phyloP scores from a whole-genome alignment of 192 early-diverging fungal species.

The Irineochytrium annulatum region DNA sequence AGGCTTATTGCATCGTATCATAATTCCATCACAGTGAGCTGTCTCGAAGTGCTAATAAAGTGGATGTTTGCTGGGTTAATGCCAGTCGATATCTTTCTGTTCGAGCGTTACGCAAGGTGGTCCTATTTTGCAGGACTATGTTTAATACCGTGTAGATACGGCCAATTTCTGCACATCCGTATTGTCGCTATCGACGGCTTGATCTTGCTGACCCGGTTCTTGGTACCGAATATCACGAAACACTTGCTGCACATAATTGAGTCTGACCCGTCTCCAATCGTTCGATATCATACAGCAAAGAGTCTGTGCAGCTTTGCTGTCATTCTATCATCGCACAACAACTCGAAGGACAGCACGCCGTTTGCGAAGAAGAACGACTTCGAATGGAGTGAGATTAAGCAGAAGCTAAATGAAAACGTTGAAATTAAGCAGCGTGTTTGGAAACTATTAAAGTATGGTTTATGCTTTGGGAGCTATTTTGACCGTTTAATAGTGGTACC shows the following conservation, averaged over 20 bases:
- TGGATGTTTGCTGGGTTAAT: slow-evolving; percentile 66
- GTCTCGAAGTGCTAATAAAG: slow-evolving; percentile 69
- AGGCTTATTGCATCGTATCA: slow-evolving; percentile 80
- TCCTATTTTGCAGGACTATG: neutral
- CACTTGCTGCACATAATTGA: slow-evolving; percentile 62
- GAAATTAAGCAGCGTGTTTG: neutral
- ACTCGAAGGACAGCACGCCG: neutral
- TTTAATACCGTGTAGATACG: slow-evolving; percentile 38
- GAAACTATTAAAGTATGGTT: slow-evolving; percentile 8
- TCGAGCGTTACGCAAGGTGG: slow-evolving; percentile 64
- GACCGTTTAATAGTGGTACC: too few species aligned
- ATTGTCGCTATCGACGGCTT: slow-evolving; percentile 70
- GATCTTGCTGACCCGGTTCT: slow-evolving; percentile 66
- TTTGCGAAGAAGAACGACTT: too few species aligned
- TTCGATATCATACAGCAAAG: slow-evolving; percentile 56
- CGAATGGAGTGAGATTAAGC: too few species aligned
- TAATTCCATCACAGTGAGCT: slow-evolving; percentile 76
- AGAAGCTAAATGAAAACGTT: slow-evolving; percentile 6
- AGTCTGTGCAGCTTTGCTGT: slow-evolving; percentile 13
- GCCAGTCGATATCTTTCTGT: slow-evolving; percentile 63
- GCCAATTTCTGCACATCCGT: slow-evolving; percentile 69
- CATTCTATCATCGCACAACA: too few species aligned
- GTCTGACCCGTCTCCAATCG: slow-evolving; percentile 57
- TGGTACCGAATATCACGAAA: slow-evolving; percentile 25
- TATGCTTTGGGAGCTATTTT: too few species aligned